A percentile compares a stretch with the other conserved stretches of the same genome.
These are phyloP conservation scores for Suhomyces panamericanus DNA, from an alignment of 1,139 yeast genomes.

Conservation along the genomic window DNA sequence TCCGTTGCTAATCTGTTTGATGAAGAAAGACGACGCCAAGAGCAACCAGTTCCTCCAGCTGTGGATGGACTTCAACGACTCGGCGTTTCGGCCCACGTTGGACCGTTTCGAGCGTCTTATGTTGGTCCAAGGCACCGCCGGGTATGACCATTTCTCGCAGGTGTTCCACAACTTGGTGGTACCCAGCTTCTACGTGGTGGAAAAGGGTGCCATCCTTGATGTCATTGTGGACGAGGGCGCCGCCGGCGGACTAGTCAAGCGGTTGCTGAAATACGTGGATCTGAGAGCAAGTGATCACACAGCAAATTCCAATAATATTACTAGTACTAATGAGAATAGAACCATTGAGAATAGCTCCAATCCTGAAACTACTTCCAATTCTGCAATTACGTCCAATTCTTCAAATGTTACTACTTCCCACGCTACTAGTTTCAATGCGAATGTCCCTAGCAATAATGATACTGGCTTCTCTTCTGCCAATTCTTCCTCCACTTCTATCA, in stretches of 20 bases:
- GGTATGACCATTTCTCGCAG: slow-evolving; percentile 50
- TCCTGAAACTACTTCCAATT: background rate
- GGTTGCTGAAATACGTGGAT: background rate
- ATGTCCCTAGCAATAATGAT: too few species aligned
- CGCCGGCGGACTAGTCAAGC: slow-evolving; percentile 12
- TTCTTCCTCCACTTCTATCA: background rate
- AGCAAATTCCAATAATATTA: too few species aligned
- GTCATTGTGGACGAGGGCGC: slow-evolving; percentile 33
- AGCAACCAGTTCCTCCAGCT: slow-evolving; percentile 2
- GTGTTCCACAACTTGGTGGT: slow-evolving; percentile 46
- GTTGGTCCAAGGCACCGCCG: slow-evolving; percentile 44
- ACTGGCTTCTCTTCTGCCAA: too few species aligned
- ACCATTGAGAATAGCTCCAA: too few species aligned
- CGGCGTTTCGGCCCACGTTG: slow-evolving; percentile 12
- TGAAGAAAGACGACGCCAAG: slow-evolving; percentile 20
- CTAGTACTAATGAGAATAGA: too few species aligned
- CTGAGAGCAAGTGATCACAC: too few species aligned
- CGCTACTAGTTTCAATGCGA: too few species aligned
- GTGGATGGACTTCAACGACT: slow-evolving; percentile 5
- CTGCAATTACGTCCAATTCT: background rate
- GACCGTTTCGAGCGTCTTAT: slow-evolving; percentile 42
- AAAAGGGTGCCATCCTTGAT: slow-evolving; percentile 46
- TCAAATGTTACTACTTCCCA: too few species aligned
- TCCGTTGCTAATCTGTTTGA: slow-evolving; percentile 46
- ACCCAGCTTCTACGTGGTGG: slow-evolving; percentile 53